Base-by-base conservation (phyloP, 2,329 filamentous ascomycete species). In the Trichoderma arundinaceum region DNA sequence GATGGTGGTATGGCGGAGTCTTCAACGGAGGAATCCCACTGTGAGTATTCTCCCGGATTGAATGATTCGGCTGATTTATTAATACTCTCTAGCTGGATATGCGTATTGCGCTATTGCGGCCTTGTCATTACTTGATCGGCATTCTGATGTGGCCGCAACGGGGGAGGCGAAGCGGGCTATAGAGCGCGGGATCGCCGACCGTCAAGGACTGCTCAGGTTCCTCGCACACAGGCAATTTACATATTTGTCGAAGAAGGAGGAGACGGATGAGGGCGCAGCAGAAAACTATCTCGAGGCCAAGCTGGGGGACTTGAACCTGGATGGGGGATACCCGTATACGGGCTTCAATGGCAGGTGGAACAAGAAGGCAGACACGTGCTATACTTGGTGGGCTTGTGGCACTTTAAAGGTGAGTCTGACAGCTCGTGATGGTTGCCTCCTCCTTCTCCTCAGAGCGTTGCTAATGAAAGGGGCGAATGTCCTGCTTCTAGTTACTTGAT, bases 291-390 rank as follows among this genome's bases (percentile, higher is more conserved):
- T 77, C 32, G 71, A 77, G 66, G 62, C 72, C 1, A 71, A 75
- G 54, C 70, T 82, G n/a, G 76, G 77, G 0, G 72, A 74, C 6
- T 71, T 81, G 22, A 72, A 71, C 3, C 66, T 79, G 1, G 72
- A 75, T 10, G 73, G 77, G 3, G 67, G 53, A 3, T 73, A 69
- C 19, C 77, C 80, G 9, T 85, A 84, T 72, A 84, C 92, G 1
- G 95, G 94, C 9, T 93, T 96, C 79, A 97, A 96, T 73, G 95
- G 95, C 32, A 88, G 95, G 57, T 88, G 87, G 75, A 97, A 97
- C 80, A 99, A 99, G 77, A 84, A 89, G 54, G 91, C 92, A 9
- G 95, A 99, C 78, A 98, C 95, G 0, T 99, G 95, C 79, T 99
- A 99, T 77, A 90, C 88, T 22, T 99, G 94, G 83, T 99, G 95